These are phyloP conservation scores for Catharanthus roseus DNA, from an alignment of 257 asterid genomes.

Conservation along the genomic window DNA sequence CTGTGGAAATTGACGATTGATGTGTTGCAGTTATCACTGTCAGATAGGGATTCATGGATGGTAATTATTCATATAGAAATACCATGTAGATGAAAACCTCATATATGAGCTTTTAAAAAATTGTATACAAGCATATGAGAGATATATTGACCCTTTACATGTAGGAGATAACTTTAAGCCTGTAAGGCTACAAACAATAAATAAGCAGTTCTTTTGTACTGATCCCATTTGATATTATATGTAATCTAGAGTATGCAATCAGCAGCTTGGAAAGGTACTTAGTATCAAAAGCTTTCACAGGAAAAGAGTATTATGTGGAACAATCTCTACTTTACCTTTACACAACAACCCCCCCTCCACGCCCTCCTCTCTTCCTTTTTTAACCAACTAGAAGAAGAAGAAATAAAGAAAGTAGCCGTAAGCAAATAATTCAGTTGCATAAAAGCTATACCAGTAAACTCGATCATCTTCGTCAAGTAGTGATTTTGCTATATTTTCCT, in stretches of 20 bases:
- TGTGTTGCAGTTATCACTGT: constrained; percentile 79
- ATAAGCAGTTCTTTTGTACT: background rate
- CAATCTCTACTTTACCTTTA: too few species aligned
- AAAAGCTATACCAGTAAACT: constrained; percentile 49
- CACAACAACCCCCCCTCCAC: too few species aligned
- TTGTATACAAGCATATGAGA: background rate
- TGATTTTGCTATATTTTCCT: constrained; percentile 43
- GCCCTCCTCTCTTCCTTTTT: too few species aligned
- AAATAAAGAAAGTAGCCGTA: background rate
- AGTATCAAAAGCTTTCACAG: background rate
- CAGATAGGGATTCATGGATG: constrained; percentile 17
- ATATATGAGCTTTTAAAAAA: background rate
- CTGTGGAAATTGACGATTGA: constrained; percentile 74
- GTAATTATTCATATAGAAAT: constrained; percentile 16
- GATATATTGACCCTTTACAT: background rate
- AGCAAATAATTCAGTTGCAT: background rate
- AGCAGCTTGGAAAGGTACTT: background rate
- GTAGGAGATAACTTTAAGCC: background rate
- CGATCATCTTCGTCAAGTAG: constrained; percentile 53
- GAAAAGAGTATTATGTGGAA: background rate
- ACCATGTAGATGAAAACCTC: background rate
- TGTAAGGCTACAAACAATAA: background rate
- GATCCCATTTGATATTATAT: background rate
- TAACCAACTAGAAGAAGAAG: background rate
- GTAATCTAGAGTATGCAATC: background rate